Base-by-base conservation (phyloP, 257 asterid species). In the Solanum acaule region DNA sequence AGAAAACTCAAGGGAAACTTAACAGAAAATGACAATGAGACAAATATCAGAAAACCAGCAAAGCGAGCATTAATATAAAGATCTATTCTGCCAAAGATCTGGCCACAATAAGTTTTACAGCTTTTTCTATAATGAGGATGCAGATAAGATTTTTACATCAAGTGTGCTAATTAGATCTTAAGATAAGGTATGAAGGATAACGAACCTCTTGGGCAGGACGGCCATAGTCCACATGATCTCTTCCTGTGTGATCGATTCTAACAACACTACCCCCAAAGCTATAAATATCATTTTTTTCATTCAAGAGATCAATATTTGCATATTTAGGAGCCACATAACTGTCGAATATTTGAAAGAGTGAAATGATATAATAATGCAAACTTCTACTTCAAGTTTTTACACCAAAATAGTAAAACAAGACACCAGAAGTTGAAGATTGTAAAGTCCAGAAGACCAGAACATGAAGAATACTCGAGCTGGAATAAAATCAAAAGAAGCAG, bases 311-410 rank as follows among this genome's bases (percentile, higher is more conserved):
- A 6, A 96, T 93, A 90, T 96, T 97, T 71, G 98, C 99, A 91
- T 97, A 97, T 90, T 97, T 98, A 44, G 99, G 99, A 90, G 99
- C 99, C 90, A 97, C 99, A 83, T 97, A 97, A 77, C 99, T 97
- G 96, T 86, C 83, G 65, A 79, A 52, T 40, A 49, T 82, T 87
- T 10, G 70, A 23, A 83, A 79, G 16, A 11, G 6, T 29, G 29
- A 81, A 81, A 81, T 46, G 10, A 79, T 9, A 79, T 9, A 27
- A 81, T 31, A 46, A 16, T 81, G 27, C 68, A 2, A 46, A 8
- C 27, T 79, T 79, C 40, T 29, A 1, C 9, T 25, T 79, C 85
- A 44, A 14, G 0, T 8, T 27, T 79, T 79, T 44, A 27, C 4
- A 79, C 14, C 38, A 4, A 40, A 25, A 42, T 46, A 44, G 16